phyloP scores from a whole-genome alignment of 805 yeast species.

The Candida krabiensis region DNA sequence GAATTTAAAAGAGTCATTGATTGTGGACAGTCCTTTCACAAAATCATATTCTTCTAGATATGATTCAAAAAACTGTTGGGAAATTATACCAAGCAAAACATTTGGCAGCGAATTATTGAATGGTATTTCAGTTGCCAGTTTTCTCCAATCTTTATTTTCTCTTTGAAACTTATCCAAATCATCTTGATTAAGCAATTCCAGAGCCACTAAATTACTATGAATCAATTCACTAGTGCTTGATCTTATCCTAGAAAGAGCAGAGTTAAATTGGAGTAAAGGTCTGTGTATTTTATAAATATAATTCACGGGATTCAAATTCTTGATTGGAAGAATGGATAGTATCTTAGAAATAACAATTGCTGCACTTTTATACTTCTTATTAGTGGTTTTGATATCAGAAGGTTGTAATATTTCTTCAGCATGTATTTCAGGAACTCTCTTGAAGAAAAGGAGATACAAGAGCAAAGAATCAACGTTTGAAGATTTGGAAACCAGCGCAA shows the following conservation, averaged over 20 bases:
- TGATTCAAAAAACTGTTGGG: slow-evolving; percentile 50
- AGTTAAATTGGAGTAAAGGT: slow-evolving; percentile 63
- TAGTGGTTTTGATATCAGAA: slow-evolving; percentile 33
- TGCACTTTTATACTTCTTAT: slow-evolving; percentile 37
- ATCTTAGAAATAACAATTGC: slow-evolving; percentile 49
- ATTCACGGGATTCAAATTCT: slow-evolving; percentile 50
- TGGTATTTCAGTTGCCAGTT: slow-evolving; percentile 57
- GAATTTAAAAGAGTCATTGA: slow-evolving; percentile 19
- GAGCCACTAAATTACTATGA: slow-evolving; percentile 51
- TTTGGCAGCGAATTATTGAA: slow-evolving; percentile 57
- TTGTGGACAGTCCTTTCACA: slow-evolving; percentile 11
- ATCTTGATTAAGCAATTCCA: slow-evolving; percentile 51
- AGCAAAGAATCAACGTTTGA: slow-evolving; percentile 41
- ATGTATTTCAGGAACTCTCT: slow-evolving; percentile 38
- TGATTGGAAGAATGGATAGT: slow-evolving; percentile 43
- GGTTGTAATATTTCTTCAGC: slow-evolving; percentile 41
- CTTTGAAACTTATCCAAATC: slow-evolving; percentile 47
- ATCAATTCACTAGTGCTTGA: slow-evolving; percentile 52
- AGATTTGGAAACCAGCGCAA: slow-evolving; percentile 38
- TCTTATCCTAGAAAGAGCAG: slow-evolving; percentile 56
- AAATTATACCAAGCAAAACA: slow-evolving; percentile 61
- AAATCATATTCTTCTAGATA: slow-evolving; percentile 19
- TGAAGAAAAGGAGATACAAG: slow-evolving; percentile 45
- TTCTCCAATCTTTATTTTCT: slow-evolving; percentile 56
- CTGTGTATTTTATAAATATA: slow-evolving; percentile 73